Conservation (phyloP, 2,329 filamentous ascomycete species). For the Falciphora oryzae region DNA sequence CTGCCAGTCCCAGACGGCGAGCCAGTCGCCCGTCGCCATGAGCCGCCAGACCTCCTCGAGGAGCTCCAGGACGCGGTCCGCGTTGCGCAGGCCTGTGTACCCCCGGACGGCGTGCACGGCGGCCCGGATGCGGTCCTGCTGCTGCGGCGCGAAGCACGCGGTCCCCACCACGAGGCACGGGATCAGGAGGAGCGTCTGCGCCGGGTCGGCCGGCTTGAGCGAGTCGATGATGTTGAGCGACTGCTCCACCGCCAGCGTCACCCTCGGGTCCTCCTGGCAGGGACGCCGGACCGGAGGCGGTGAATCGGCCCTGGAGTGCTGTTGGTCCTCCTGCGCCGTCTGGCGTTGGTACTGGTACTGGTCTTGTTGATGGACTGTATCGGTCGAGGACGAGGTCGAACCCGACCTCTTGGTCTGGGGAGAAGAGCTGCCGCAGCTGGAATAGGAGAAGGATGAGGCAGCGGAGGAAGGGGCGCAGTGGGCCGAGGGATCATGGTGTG, state of each 20-base stretch:
- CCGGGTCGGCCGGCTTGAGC: constrained; percentile 51
- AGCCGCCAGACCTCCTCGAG: constrained; percentile 54
- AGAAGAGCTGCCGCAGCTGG: constrained; percentile 12
- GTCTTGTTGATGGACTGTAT: background rate
- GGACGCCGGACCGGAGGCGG: constrained; percentile 43
- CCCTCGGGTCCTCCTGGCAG: constrained; percentile 42
- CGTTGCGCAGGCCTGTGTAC: constrained; percentile 56
- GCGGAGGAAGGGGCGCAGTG: constrained; percentile 12
- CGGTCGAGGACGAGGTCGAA: background rate
- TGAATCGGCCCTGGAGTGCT: constrained; percentile 26
- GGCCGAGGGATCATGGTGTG: constrained; percentile 15
- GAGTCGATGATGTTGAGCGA: constrained; percentile 48
- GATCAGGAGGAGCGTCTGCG: constrained; percentile 53
- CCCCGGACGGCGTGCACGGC: constrained; percentile 46
- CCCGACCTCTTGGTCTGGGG: background rate
- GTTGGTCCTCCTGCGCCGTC: background rate
- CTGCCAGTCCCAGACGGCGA: constrained; percentile 60
- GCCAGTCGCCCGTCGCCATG: constrained; percentile 53
- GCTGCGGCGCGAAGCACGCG: constrained; percentile 47
- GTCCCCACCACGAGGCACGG: constrained; percentile 57
- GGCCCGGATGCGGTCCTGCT: constrained; percentile 46
- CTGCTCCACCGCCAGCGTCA: constrained; percentile 51
- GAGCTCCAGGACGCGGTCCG: constrained; percentile 46
- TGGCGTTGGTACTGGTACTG: background rate
- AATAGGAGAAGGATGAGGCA: constrained; percentile 10